Conservation (phyloP, 352 stramenopile genomes). For the Bremia lactucae region DNA sequence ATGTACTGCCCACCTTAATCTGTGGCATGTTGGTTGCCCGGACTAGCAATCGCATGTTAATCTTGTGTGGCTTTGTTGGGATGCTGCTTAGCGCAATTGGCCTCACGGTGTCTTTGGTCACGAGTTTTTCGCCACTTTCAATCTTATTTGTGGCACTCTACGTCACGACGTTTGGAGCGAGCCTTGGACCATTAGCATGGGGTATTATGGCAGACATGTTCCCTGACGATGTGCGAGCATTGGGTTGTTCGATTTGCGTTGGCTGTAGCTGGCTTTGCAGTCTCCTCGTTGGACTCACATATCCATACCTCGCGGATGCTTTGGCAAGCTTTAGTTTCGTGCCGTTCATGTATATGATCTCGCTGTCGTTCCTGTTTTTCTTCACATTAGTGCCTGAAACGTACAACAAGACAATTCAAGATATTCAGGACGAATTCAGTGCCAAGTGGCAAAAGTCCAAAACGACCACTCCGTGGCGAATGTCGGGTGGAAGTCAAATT, state of each 20-base stretch:
- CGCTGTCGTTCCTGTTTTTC: constrained; percentile 32
- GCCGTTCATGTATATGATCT: constrained; percentile 38
- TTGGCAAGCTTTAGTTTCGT: constrained; percentile 38
- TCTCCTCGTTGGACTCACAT: constrained; percentile 37
- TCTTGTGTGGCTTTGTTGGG: constrained; percentile 29
- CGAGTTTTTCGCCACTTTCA: constrained; percentile 18
- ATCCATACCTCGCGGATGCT: constrained; percentile 38
- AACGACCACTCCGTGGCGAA: constrained; percentile 6
- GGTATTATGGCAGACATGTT: constrained; percentile 46
- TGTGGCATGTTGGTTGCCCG: constrained; percentile 21
- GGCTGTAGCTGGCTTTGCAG: constrained; percentile 43
- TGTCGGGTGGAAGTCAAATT: constrained; percentile 15
- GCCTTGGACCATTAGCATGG: constrained; percentile 42
- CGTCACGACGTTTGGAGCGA: constrained; percentile 35
- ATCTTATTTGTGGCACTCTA: constrained; percentile 48
- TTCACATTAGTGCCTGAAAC: constrained; percentile 42
- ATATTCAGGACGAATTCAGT: constrained; percentile 45
- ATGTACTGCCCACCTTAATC: constrained; percentile 33
- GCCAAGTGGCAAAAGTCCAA: constrained; percentile 2
- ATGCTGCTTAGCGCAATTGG: constrained; percentile 43
- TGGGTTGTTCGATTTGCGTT: constrained; percentile 34
- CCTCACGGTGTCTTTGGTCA: constrained; percentile 31
- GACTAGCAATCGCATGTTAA: constrained; percentile 32
- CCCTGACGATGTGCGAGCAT: constrained; percentile 40
- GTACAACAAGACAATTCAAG: constrained; percentile 47